Evolutionary conservation across 768 basidiomycete species (phyloP), one percentile per base, ranked within the genome.

Genomic region (Baorangia bicolor): DNA sequence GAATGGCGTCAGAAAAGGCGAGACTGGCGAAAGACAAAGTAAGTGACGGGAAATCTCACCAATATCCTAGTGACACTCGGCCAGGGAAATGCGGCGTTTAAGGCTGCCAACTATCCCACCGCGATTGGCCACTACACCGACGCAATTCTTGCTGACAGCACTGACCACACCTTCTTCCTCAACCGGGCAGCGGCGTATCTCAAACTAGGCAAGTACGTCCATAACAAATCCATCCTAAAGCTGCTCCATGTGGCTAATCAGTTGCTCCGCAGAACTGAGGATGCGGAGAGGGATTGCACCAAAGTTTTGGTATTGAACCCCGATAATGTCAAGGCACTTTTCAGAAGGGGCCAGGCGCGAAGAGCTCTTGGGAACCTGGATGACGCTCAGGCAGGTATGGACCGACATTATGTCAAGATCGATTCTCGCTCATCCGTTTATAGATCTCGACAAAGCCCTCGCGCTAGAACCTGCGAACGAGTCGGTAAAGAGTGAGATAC

Each of bases 121-220:
- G 92, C 94, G 0, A 81, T 98, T 48, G 93, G 92, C 0, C 87
- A 92, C 68, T 98, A 97, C 73, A 88, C 90, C 31, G 74, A 83
- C 1, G 94, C 95, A 4, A 84, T 89, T 42, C 69, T 92, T 20
- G 81, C 86, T 2, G 87, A 95, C 70, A 69, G 75, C 12, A 75
- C 68, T 0, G 91, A 96, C 64, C 76, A 82, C n/a, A 88, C 91
- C 0, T 90, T 87, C 59, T 85, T 88, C 33, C 78, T 95, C 33
- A 98, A 98, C 68, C 84, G 95, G 41, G 91, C 93, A 4, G 90
- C 92, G 34, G 92, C 93, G 27, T 95, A 95, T 76, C 81, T 98
- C 57, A 95, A 94, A 79, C 82, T 96, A 75, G 87, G 85, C 82
- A 97, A 96, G 94, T 94, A 78, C 77, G 92, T 87, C 72, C 47